These are phyloP conservation scores for Beauveria medogensis DNA, from an alignment of 2,329 filamentous ascomycete species.

Conservation along the genomic window DNA sequence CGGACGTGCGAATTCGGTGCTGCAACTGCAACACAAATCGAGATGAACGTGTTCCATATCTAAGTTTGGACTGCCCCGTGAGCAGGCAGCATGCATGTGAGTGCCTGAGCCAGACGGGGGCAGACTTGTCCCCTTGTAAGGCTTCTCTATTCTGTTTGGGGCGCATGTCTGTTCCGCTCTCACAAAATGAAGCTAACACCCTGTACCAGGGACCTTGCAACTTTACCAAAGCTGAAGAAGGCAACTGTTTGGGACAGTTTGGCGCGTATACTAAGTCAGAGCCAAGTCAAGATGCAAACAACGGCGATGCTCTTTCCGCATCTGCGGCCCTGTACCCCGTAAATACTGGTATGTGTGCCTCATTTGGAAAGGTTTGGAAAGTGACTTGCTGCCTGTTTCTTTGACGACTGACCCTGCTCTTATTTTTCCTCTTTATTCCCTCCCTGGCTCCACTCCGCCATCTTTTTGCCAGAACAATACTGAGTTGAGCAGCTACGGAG, in stretches of 20 bases:
- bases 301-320: not conserved
- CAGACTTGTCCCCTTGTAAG: not conserved
- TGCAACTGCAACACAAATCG: constrained; percentile 6
- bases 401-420: not conserved
- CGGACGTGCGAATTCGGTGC: constrained; percentile 3
- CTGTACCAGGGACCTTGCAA: not conserved
- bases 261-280: not conserved
- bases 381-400: not conserved
- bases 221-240: not conserved
- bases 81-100: not conserved
- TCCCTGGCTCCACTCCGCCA: not conserved
- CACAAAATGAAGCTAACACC: not conserved
- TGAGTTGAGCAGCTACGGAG: too few relatives aligned
- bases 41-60: constrained; percentile 4
- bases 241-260: not conserved
- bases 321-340: not conserved
- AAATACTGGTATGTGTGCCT: not conserved
- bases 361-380: not conserved
- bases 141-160: not conserved
- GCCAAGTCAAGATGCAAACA: not conserved
- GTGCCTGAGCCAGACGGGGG: not conserved
- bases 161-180: not conserved
- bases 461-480: not conserved
- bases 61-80: not conserved
- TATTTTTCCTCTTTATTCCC: not conserved